A percentile compares a stretch with the other conserved stretches of the same genome.
Conservation (phyloP, 2,329 filamentous ascomycete genomes). For the Nakataea oryzae region DNA sequence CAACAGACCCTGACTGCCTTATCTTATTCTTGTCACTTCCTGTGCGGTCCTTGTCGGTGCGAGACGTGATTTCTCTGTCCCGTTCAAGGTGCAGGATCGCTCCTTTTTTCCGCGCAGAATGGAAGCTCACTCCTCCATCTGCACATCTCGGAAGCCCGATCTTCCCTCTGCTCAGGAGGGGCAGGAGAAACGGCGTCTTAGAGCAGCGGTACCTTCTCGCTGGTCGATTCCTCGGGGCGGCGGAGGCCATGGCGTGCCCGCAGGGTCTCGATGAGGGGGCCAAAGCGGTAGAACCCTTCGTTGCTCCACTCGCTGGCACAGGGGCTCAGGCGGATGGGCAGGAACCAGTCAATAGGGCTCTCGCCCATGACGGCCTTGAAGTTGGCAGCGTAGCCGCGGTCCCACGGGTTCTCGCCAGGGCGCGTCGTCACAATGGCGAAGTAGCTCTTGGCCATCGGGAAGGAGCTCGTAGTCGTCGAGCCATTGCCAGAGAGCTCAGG, state of each 20-base stretch:
- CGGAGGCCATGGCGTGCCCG: conserved; percentile 30
- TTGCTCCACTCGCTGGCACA: conserved; percentile 57
- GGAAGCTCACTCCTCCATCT: neutral
- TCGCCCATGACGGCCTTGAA: conserved; percentile 73
- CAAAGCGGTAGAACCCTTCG: conserved; percentile 59
- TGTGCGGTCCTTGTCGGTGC: no score
- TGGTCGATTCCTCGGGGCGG: neutral
- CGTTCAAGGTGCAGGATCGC: neutral
- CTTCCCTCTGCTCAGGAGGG: neutral
- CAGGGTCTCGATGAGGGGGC: conserved; percentile 47
- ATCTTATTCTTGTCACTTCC: neutral
- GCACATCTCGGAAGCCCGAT: neutral
- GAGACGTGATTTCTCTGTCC: neutral
- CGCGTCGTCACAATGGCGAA: conserved; percentile 72
- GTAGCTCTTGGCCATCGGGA: conserved; percentile 36
- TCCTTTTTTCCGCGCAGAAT: neutral
- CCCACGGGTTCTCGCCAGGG: conserved; percentile 75
- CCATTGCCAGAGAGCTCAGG: neutral
- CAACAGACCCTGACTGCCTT: neutral
- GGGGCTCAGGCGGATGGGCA: conserved; percentile 67
- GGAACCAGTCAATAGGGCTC: conserved; percentile 61
- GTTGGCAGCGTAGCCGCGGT: conserved; percentile 59
- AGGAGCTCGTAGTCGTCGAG: conserved; percentile 5
- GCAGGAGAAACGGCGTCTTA: neutral
- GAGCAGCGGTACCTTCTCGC: neutral